Base-by-base conservation (phyloP, 176 grass and related monocot species). In the Oryza nivara region DNA sequence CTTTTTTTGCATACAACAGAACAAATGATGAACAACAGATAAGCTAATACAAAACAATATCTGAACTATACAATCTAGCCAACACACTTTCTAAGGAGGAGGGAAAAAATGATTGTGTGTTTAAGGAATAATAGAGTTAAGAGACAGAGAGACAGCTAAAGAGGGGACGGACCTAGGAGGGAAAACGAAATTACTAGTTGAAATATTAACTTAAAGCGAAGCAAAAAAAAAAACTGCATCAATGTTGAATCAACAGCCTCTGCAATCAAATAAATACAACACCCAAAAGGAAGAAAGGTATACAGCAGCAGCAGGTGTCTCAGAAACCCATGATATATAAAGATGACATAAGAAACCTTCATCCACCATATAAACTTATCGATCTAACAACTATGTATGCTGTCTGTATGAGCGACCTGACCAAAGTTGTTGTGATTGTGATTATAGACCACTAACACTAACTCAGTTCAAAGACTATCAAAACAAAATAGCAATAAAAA, bases 41-140 rank as follows among this genome's bases (percentile, higher is more conserved):
- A 65, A 79, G 45, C 1, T 70, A 69, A 41, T 65, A 23, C 13
- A 5, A 70, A 16, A 79, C 5, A 56, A 47, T 20, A 17, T 66
- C 66, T 64, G 36, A 54, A 66, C 32, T 20, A 68, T 22, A 63
- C 5, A 80, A 89, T 76, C 40, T 77, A 71, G 12, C 69, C 11
- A 75, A 23, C 11, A 70, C 4, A 2, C 41, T 60, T 71, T 32
- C 52, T 79, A 17, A 12, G 26, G 38, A 17, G 46, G 66, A 67
- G 3, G 2, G 15, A 48, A 49, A 32, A 20, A 16, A 19, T 15
- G 38, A 17, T 1, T 8, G 40, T 43, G n/a, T 76, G 32, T 23
- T 34, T 84, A 60, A 36, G 45, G 63, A 20, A 35, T 0, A 80
- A 54, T 73, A 34, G n/a, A 20, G 25, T 65, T 73, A 9, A 66